phyloP scores from a whole-genome alignment of 768 basidiomycete species.

The Auriscalpium microsporum region DNA sequence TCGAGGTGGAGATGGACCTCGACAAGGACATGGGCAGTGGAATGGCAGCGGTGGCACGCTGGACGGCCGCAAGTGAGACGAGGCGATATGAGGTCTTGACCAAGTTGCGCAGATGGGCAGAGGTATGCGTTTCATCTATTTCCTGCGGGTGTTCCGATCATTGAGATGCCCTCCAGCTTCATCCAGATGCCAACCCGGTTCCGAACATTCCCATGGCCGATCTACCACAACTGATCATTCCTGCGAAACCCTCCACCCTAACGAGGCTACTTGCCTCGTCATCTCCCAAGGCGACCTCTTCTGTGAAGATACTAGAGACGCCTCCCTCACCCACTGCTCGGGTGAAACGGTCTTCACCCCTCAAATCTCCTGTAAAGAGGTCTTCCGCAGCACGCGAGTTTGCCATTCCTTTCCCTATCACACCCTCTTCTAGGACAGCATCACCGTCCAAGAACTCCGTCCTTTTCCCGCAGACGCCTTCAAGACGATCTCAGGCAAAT shows the following conservation, averaged over 20 bases:
- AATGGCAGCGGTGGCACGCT: constrained; percentile 86
- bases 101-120: constrained; percentile 58
- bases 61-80: constrained; percentile 64
- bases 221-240: constrained; percentile 48
- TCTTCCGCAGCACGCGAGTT: constrained; percentile 24
- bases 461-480: constrained; percentile 58
- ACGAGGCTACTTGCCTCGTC: constrained; percentile 65
- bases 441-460: constrained; percentile 41
- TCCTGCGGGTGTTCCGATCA: background rate
- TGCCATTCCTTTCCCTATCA: constrained; percentile 42
- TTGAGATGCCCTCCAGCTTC: constrained; percentile 35
- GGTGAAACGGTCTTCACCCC: constrained; percentile 18
- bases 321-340: constrained; percentile 23
- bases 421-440: constrained; percentile 27
- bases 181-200: constrained; percentile 32
- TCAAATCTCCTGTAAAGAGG: constrained; percentile 26
- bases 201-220: constrained; percentile 59
- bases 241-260: constrained; percentile 53
- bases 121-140: constrained; percentile 33
- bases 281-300: constrained; percentile 49
- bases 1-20: constrained; percentile 80
- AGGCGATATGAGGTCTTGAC: constrained; percentile 48
- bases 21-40: constrained; percentile 73
- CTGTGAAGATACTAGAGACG: constrained; percentile 23
- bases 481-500: constrained; percentile 29